Conservation (phyloP, 1,139 yeast genomes). For the Geotrichum siamense region DNA sequence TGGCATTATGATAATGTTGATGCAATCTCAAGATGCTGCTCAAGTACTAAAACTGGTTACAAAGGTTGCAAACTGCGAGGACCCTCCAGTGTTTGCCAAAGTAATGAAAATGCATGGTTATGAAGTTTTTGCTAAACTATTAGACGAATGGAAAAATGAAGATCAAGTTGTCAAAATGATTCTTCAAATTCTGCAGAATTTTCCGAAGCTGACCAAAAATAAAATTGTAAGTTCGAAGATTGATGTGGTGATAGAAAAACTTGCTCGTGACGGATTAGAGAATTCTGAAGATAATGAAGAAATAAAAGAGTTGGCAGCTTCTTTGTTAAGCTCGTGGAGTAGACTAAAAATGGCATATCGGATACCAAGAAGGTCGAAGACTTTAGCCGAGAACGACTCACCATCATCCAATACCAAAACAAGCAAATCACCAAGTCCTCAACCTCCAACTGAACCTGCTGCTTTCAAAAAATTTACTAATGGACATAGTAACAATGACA, state of each 20-base stretch:
- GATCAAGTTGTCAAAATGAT: conserved; percentile 39
- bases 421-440: not conserved
- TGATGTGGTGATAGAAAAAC: conserved; percentile 51
- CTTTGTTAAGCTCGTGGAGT: conserved; percentile 63
- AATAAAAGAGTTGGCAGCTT: conserved; percentile 37
- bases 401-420: not conserved
- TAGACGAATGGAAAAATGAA: conserved; percentile 39
- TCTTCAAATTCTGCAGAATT: conserved; percentile 50
- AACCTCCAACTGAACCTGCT: conserved; percentile 2
- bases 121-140: conserved; percentile 60
- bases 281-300: conserved; percentile 17
- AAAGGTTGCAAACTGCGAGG: conserved; percentile 54
- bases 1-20: conserved; percentile 70
- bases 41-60: conserved; percentile 60
- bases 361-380: conserved; percentile 43
- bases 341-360: conserved; percentile 73
- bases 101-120: conserved; percentile 83
- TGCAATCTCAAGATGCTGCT: conserved; percentile 68
- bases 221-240: conserved; percentile 75
- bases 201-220: conserved; percentile 81
- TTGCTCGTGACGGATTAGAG: conserved; percentile 34
- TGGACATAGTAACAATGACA: not conserved
- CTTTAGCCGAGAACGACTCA: not conserved
- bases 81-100: conserved; percentile 47
- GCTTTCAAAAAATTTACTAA: not conserved